phyloP scores from a whole-genome alignment of 345 rosid species.

The Physaria fendleri region DNA sequence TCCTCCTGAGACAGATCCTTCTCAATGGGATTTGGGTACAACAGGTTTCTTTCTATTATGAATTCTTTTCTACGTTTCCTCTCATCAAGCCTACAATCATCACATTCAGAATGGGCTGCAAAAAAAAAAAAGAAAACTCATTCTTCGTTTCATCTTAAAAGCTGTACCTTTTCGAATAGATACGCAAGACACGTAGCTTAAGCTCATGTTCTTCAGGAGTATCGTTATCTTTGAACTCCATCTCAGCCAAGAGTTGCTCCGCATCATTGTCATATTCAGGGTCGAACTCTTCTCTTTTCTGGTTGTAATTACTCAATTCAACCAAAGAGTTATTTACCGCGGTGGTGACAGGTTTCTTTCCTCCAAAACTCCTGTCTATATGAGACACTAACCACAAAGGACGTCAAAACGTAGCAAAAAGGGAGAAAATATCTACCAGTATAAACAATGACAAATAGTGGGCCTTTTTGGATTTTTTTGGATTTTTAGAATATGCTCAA shows the following conservation, averaged over 20 bases:
- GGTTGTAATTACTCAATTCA: conserved; percentile 72
- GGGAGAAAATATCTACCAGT: background rate
- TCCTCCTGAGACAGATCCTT: conserved; percentile 83
- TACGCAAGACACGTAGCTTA: conserved; percentile 74
- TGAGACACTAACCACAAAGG: conserved; percentile 53
- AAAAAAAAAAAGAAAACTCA: conserved; percentile 4
- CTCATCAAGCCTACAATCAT: conserved; percentile 75
- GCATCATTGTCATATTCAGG: conserved; percentile 95
- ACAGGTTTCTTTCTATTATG: conserved; percentile 72
- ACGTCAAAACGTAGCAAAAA: conserved; percentile 11
- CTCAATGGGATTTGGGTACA: conserved; percentile 65
- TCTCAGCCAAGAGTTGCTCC: conserved; percentile 90
- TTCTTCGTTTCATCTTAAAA: conserved; percentile 2
- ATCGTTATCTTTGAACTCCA: conserved; percentile 93
- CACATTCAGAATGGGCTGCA: background rate
- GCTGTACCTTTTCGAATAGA: conserved; percentile 72
- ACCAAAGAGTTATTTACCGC: conserved; percentile 56
- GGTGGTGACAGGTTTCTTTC: conserved; percentile 54
- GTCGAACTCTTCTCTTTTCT: conserved; percentile 83
- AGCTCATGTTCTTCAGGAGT: conserved; percentile 79
- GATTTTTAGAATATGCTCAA: background rate
- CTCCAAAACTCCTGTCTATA: conserved; percentile 52
- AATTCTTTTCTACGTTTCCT: conserved; percentile 92
- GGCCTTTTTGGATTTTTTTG: background rate
- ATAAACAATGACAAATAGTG: conserved; percentile 4